Evolutionary conservation across 495 filamentous ascomycete genomes (phyloP), one percentile per base, ranked within the genome.

Genomic region (Penicillium silybi): DNA sequence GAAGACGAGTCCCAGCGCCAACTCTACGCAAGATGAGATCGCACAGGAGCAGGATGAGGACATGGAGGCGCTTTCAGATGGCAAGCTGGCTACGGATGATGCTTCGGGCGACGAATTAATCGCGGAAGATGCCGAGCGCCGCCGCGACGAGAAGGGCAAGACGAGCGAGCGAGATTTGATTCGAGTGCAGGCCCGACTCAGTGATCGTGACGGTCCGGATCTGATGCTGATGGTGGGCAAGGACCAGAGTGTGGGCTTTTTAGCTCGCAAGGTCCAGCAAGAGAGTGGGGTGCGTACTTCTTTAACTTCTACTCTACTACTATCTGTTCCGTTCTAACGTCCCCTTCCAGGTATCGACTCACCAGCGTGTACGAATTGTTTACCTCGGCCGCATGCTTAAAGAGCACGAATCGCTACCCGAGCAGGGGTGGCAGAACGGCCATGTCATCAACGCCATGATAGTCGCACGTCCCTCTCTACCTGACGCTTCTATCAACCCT

Each of bases 381-480:
- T 95, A 92, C 63, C 78, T 93, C 64, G 91, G 91, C 44, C 86
- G 81, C 60, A 79, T 92, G 34, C 76, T 96, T 15, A 81, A 85
- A 50, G 89, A 93, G 56, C 73, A 75, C 27, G 59, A 77, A 20
- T 70, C 86, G 0, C 64, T 96, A 15, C 61, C 68, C 16, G 76
- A 73, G 25, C 88, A 91, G 58, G 87, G 87, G 22, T 96, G 89
- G 88, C 78, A 83, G 57, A 74, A 80, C 48, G 88, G 83, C 18
- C 78, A 92, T 66, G 76, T 92, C 19, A 68, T 96, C 46, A 95
- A 92, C 64, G 90, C 88, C 6, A 65, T 93, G 49, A 83, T 95
- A 45, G 86, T 87, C 57, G 59, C 61, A 7, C 68, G 63, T 8
- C 41, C 19, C 11, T 46, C 23, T 25, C 11, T 44, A n/a, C 2